phyloP scores from a whole-genome alignment of 208 protist genomes.

The Crithidia sp. region DNA sequence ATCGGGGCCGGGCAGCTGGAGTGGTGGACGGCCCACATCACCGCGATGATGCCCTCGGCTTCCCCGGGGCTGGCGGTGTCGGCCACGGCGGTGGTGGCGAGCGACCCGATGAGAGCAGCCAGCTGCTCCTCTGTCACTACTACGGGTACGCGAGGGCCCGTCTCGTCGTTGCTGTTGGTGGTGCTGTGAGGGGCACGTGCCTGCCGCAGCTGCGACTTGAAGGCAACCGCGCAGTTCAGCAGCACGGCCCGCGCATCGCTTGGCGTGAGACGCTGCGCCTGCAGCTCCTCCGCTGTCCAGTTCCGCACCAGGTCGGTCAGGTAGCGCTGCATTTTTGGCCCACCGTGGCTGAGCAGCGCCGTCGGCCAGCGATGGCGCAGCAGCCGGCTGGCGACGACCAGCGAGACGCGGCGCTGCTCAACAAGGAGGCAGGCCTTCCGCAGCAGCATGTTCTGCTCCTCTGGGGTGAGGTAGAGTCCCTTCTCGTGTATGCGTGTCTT shows the following conservation, averaged over 20 bases:
- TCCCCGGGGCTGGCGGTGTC: slow-evolving; percentile 37
- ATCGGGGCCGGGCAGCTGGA: slow-evolving; percentile 53
- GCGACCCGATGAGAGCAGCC: slow-evolving; percentile 42
- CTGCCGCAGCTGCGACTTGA: slow-evolving; percentile 13
- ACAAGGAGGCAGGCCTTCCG: slow-evolving; percentile 35
- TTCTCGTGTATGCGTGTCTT: neutral
- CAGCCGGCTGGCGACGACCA: slow-evolving; percentile 55
- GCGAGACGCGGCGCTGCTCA: slow-evolving; percentile 41
- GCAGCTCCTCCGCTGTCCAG: slow-evolving; percentile 55
- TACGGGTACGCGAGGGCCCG: neutral
- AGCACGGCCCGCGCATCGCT: slow-evolving; percentile 55
- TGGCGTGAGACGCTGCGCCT: slow-evolving; percentile 25
- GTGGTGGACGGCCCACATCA: slow-evolving; percentile 73
- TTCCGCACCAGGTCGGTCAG: slow-evolving; percentile 34
- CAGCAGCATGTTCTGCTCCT: slow-evolving; percentile 36
- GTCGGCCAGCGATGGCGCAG: slow-evolving; percentile 55
- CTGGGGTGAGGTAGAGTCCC: slow-evolving; percentile 4
- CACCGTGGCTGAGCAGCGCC: slow-evolving; percentile 27
- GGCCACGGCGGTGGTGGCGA: slow-evolving; percentile 46
- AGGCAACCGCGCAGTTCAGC: slow-evolving; percentile 34
- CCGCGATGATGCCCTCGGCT: slow-evolving; percentile 53
- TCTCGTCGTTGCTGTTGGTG: neutral
- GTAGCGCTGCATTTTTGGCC: slow-evolving; percentile 41
- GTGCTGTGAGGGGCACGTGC: neutral
- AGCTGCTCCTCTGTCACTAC: neutral